Evolutionary conservation across 371 early-diverging fungal species (phyloP).

Genomic region (Actinomortierella wolfii): DNA sequence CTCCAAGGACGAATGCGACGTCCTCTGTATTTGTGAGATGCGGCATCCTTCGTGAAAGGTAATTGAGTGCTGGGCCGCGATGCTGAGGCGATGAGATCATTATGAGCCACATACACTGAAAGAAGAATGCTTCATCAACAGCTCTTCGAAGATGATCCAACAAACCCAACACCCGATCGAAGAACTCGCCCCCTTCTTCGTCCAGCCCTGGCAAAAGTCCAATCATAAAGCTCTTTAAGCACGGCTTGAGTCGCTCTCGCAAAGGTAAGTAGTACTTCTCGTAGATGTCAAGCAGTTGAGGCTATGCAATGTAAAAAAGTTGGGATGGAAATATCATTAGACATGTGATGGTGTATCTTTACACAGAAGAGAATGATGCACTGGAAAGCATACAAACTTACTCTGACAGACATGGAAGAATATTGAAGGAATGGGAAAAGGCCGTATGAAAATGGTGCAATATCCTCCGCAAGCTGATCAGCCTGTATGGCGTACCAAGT

Average conservation of each 20-base stretch:
- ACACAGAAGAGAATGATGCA: conserved; percentile 4
- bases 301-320: conserved; percentile 49
- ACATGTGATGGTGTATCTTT: neutral
- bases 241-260: conserved; percentile 67
- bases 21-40: conserved; percentile 68
- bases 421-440: conserved; percentile 91
- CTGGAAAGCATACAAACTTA: conserved; percentile 25
- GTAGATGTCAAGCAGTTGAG: conserved; percentile 78
- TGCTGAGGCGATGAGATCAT: conserved; percentile 73
- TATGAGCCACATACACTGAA: conserved; percentile 80
- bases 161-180: conserved; percentile 73
- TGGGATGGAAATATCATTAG: neutral
- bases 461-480: conserved; percentile 79
- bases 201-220: conserved; percentile 89
- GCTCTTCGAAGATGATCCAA: conserved; percentile 69
- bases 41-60: conserved; percentile 76
- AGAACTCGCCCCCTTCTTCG: conserved; percentile 89
- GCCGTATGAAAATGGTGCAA: conserved; percentile 88
- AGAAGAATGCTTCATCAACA: conserved; percentile 78
- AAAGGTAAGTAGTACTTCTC: conserved; percentile 79
- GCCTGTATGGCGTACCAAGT: conserved; percentile 44
- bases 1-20: conserved; percentile 72
- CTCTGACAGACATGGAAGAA: conserved; percentile 85
- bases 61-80: conserved; percentile 78
- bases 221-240: conserved; percentile 80